Evolutionary conservation across 2,329 filamentous ascomycete species (phyloP), one percentile per base, ranked within the genome.

Genomic region (Graphiopsis chlorocephala): DNA sequence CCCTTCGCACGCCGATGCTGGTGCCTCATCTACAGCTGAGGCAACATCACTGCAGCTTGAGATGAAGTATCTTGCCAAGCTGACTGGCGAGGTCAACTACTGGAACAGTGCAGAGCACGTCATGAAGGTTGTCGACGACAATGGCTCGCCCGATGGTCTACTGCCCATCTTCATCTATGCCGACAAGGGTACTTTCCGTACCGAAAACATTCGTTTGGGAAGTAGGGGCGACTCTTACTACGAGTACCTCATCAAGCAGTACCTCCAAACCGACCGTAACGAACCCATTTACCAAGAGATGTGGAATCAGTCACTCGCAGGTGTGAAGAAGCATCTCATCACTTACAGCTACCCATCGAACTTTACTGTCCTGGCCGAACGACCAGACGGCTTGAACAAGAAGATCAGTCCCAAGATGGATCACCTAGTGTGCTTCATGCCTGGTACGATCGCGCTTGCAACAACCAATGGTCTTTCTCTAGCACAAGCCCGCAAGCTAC

Each of bases 211-310:
- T 72, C 90, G 95, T 20, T 84, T 98, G 25, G 95, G 95, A 45
- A 97, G 92, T 76, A 87, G 95, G 67, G 95, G 95, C 53, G 95
- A 99, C 80, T 97, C 93, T 56, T 99, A 98, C 80, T 99, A 99
- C 79, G 92, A 99, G 79, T 99, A 99, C 77, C 86, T 99, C 59
- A 96, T 98, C 82, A 99, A 99, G 81, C 95, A 99, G 77, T 98
- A 96, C 75, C 84, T 97, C 23, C 95, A 99, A 78, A 99, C 95
- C 14, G 91, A 91, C 64, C 88, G 90, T 75, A 84, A 93, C 73
- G 94, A 99, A 76, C 83, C 88, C 0, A 80, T 98, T 17, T 99
- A 99, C 78, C 83, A 89, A 69, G 91, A 95, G 15, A 91, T 99
- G 88, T 99, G 96, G 93, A 85, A 94, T 45, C 90, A 99, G 75